Evolutionary conservation across 257 asterid species (phyloP).

Genomic region (Lantana camara): DNA sequence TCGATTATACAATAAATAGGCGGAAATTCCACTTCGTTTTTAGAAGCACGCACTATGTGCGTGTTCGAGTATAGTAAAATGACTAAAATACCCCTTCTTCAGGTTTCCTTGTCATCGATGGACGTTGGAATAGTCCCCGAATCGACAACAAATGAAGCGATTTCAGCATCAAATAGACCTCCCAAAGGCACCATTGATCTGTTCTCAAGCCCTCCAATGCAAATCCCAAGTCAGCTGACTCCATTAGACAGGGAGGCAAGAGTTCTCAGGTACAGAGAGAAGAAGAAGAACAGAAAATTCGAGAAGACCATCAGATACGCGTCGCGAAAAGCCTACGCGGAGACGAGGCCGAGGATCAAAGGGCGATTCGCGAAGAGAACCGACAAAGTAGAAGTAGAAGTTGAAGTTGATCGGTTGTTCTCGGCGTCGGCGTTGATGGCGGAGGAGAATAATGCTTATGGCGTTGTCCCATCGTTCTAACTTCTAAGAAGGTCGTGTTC

Average conservation of each 20-base stretch:
- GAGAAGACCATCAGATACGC: slow-evolving; percentile 89
- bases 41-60: too few species aligned
- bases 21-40: too few species aligned
- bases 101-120: slow-evolving; percentile 65
- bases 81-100: too few species aligned
- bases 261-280: slow-evolving; percentile 80
- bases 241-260: slow-evolving; percentile 78
- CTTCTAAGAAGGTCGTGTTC: too few species aligned
- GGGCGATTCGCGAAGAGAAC: slow-evolving; percentile 80
- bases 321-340: slow-evolving; percentile 89
- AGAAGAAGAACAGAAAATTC: slow-evolving; percentile 76
- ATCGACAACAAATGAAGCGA: slow-evolving; percentile 44
- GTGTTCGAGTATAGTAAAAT: too few species aligned
- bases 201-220: slow-evolving; percentile 46
- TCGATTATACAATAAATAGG: too few species aligned
- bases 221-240: slow-evolving; percentile 52
- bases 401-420: slow-evolving; percentile 59
- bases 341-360: slow-evolving; percentile 79
- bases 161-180: slow-evolving; percentile 36
- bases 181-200: slow-evolving; percentile 70
- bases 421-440: slow-evolving; percentile 36
- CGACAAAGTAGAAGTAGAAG: slow-evolving; percentile 32
- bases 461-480: slow-evolving; percentile 52
- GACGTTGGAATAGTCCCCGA: slow-evolving; percentile 70
- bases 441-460: slow-evolving; percentile 44